Base-by-base conservation (phyloP, 306 rosid genomes). In the Quercus engelmannii region DNA sequence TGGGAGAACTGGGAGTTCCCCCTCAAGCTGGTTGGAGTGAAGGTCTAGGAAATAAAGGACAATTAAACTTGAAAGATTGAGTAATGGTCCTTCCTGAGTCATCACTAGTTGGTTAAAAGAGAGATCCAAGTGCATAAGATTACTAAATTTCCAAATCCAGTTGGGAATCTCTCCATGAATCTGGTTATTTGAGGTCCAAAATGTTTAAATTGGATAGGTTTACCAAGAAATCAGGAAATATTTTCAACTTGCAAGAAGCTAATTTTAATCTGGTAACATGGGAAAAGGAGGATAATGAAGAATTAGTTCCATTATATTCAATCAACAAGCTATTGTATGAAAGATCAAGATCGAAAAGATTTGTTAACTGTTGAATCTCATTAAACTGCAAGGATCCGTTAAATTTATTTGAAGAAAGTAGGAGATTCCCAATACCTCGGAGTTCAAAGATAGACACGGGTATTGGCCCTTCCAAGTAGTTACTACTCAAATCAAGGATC, bases 171-270 rank as follows among this genome's bases (percentile, higher is more conserved):
- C 28, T 6, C 72, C 72, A 38, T 30, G 14, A 55, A 83, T 78
- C n/a, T 83, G 68, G 57, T 88, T 88, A 11, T 51, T 0, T 31
- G 91, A 88, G 84, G 25, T 88, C 91, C n/a, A 85, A 57, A 10
- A 0, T 0, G 3, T 0, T 0, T 10, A 85, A 51, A 0, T 0
- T 38, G 46, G 83, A 30, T 6, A 15, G 82, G 6, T 41, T 63
- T 25, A 52, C 52, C 41, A 82, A 57, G 71, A 78, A 77, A 2
- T 18, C 5, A 0, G 89, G 89, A 10, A 88, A 46, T 0, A 0
- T 0, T 74, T 46, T 52, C 71, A 88, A 26, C 5, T 33, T 31
- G 2, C 76, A 57, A 74, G 88, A 75, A 51, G 76, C 88, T 1
- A 87, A 51, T 0, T 25, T 21, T 2, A 38, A 38, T 7, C 0